Percentiles rank a stretch among this genome's conserved stretches.
These are phyloP conservation scores for Arabis alpina DNA, from an alignment of 345 rosid genomes.

Conservation along the genomic window DNA sequence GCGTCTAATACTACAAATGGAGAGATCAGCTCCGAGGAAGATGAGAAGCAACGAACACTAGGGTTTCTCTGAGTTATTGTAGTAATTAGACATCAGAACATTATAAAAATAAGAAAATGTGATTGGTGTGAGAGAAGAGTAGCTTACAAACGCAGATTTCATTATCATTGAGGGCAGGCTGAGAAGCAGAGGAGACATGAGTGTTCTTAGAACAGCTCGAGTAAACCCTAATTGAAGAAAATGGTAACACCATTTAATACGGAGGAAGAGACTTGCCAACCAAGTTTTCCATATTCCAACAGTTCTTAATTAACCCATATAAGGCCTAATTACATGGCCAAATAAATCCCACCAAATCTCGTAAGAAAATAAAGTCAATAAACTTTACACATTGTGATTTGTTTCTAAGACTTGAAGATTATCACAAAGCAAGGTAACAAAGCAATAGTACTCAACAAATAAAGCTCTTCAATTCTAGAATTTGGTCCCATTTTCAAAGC, in stretches of 20 bases:
- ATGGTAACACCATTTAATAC: background rate
- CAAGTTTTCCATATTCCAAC: background rate
- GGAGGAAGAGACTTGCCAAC: background rate
- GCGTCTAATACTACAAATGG: background rate
- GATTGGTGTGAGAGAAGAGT: background rate
- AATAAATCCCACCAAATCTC: background rate
- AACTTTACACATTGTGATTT: background rate
- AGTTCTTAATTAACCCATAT: background rate
- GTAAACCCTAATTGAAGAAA: background rate
- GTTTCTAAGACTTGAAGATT: conserved; percentile 49
- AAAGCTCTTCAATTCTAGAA: conserved; percentile 59
- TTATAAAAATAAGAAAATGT: background rate
- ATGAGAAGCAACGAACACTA: background rate
- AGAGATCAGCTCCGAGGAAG: background rate
- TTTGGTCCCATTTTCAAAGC: conserved; percentile 54
- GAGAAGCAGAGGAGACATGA: background rate
- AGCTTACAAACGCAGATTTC: background rate
- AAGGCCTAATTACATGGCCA: background rate
- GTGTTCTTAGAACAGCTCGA: background rate
- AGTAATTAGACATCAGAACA: background rate
- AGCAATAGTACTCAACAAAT: conserved; percentile 57
- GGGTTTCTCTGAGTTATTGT: background rate
- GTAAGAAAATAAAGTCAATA: background rate
- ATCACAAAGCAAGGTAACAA: conserved; percentile 80
- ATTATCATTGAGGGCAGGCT: background rate